These are phyloP conservation scores for Stellera chamaejasme DNA, from an alignment of 345 rosid species.

Conservation along the genomic window DNA sequence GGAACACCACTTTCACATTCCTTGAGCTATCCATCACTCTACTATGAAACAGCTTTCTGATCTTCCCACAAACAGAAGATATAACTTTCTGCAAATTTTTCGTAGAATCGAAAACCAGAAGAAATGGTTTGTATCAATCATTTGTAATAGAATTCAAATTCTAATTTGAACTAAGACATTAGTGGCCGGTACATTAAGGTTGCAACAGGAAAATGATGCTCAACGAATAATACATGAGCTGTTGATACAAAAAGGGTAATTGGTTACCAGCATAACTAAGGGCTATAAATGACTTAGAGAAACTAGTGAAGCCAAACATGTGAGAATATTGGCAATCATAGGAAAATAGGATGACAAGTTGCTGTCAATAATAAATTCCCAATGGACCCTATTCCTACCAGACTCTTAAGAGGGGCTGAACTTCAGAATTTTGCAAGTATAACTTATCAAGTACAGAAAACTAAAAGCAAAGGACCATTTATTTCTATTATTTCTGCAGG, in stretches of 20 bases:
- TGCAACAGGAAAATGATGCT: not conserved
- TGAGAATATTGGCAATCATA: conserved; percentile 4
- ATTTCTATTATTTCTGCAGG: too few relatives aligned
- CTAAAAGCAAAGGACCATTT: conserved; percentile 4
- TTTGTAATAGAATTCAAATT: too few relatives aligned
- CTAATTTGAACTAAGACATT: not conserved
- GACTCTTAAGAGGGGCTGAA: conserved; percentile 6
- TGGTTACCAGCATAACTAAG: conserved; percentile 7
- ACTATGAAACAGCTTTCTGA: conserved; percentile 24
- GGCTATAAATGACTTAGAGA: conserved; percentile 9
- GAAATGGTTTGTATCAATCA: too few relatives aligned
- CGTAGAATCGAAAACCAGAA: not conserved
- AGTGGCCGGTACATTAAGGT: not conserved
- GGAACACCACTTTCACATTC: conserved; percentile 34
- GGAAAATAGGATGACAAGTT: conserved; percentile 10
- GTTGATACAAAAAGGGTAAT: conserved; percentile 1
- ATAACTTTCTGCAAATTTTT: conserved; percentile 24
- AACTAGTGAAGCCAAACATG: not conserved
- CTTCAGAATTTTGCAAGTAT: not conserved
- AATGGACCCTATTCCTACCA: conserved; percentile 6
- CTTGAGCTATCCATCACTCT: conserved; percentile 2
- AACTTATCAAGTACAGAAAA: conserved; percentile 3
- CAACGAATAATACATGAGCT: not conserved
- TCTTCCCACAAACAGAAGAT: conserved; percentile 30
- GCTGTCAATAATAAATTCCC: conserved; percentile 18